These are phyloP conservation scores for Phytophthora crassamura DNA, from an alignment of 352 stramenopile species.

Conservation along the genomic window DNA sequence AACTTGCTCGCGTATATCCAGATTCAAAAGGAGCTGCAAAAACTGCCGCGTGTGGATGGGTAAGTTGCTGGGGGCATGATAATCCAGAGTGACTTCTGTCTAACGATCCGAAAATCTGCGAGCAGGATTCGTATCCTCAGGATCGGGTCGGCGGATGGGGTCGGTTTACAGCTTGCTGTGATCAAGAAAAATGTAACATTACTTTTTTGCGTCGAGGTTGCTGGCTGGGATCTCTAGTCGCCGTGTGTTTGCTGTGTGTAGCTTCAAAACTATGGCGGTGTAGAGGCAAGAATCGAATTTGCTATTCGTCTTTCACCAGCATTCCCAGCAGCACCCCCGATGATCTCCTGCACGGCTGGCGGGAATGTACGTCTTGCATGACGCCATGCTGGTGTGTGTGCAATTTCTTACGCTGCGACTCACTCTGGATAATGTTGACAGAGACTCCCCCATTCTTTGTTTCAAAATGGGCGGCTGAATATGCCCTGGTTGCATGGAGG, in stretches of 20 bases:
- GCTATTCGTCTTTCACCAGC: conserved; percentile 45
- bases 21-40: conserved; percentile 50
- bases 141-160: conserved; percentile 33
- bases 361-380: conserved; percentile 42
- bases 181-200: conserved; percentile 47
- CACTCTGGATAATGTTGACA: conserved; percentile 22
- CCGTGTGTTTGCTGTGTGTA: conserved; percentile 5
- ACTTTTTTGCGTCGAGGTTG: neutral
- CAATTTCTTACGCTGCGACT: conserved; percentile 3
- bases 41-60: conserved; percentile 69
- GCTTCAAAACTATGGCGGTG: conserved; percentile 41
- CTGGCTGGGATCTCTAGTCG: neutral
- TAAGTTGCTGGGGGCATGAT: conserved; percentile 20
- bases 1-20: conserved; percentile 63
- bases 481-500: conserved; percentile 60
- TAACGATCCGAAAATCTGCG: conserved; percentile 11
- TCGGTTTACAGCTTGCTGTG: conserved; percentile 45
- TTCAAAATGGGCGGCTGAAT: conserved; percentile 47
- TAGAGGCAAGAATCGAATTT: conserved; percentile 49
- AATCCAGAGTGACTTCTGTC: conserved; percentile 8
- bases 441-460: conserved; percentile 47
- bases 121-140: conserved; percentile 37
- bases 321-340: conserved; percentile 52
- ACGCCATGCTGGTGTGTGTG: neutral
- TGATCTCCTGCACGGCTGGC: conserved; percentile 56